These are phyloP conservation scores for Acacia crassicarpa DNA, from an alignment of 306 rosid species.

Conservation along the genomic window DNA sequence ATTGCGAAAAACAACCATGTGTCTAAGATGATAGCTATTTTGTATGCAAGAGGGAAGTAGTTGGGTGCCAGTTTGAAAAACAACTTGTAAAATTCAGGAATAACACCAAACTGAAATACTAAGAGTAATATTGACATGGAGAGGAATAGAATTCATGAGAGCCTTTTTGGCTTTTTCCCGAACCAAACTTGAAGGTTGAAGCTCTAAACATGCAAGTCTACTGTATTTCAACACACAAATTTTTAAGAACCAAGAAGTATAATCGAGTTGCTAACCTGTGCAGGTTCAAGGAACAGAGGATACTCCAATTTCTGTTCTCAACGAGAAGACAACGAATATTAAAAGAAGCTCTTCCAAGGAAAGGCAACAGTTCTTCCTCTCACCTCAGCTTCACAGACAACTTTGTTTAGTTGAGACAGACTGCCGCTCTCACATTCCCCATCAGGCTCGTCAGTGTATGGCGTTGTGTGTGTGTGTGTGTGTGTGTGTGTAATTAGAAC, in stretches of 20 bases:
- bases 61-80: not conserved
- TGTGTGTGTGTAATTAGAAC: not conserved
- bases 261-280: constrained; percentile 40
- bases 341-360: constrained; percentile 17
- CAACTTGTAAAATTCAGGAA: not conserved
- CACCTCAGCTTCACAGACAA: constrained; percentile 33
- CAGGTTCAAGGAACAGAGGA: constrained; percentile 22
- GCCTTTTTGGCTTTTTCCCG: not conserved
- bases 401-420: constrained; percentile 39
- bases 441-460: constrained; percentile 41
- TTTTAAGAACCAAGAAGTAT: constrained; percentile 1
- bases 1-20: constrained; percentile 3
- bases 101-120: not conserved
- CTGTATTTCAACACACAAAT: constrained; percentile 11
- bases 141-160: constrained; percentile 14
- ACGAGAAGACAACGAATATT: constrained; percentile 18
- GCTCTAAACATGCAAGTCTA: constrained; percentile 1
- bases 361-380: constrained; percentile 22
- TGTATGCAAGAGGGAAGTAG: not conserved
- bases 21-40: not conserved
- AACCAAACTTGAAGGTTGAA: constrained; percentile 12
- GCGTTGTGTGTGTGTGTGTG: not conserved
- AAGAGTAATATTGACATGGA: constrained; percentile 8
- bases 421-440: constrained; percentile 54
- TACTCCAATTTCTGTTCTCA: constrained; percentile 9